These are phyloP conservation scores for Dichotomopilus funicola DNA, from an alignment of 2,329 filamentous ascomycete genomes.

Conservation along the genomic window DNA sequence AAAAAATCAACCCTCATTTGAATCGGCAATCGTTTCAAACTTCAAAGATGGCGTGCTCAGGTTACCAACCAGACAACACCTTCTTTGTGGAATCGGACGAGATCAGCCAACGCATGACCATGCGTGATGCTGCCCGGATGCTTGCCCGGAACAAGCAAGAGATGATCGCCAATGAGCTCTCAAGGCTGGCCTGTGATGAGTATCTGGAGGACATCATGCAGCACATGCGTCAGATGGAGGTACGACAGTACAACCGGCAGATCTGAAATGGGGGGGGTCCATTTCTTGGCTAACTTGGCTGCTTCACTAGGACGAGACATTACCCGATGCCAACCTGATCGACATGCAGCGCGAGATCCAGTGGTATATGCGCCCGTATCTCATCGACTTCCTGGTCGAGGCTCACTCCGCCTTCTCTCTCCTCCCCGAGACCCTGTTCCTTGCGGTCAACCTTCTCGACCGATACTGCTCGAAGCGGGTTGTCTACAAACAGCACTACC, in stretches of 20 bases:
- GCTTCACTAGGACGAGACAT: conserved; percentile 59
- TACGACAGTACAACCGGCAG: conserved; percentile 30
- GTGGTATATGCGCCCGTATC: conserved; percentile 98
- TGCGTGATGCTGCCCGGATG: conserved; percentile 70
- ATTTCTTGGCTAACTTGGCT: conserved; percentile 9
- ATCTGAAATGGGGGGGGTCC: background rate
- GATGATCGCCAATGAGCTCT: conserved; percentile 82
- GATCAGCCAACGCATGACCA: conserved; percentile 51
- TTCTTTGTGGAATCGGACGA: conserved; percentile 55
- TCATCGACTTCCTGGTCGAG: conserved; percentile 97
- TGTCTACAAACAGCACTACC: conserved; percentile 98
- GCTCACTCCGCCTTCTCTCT: conserved; percentile 92
- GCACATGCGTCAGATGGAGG: conserved; percentile 95
- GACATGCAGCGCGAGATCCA: conserved; percentile 99
- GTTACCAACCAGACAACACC: conserved; percentile 36
- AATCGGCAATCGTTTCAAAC: conserved; percentile 20
- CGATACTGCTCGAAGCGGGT: conserved; percentile 96
- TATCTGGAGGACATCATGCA: conserved; percentile 91
- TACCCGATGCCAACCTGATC: conserved; percentile 94
- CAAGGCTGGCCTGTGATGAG: conserved; percentile 75
- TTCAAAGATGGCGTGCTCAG: conserved; percentile 28
- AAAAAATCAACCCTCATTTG: conserved; percentile 19
- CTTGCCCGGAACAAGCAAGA: conserved; percentile 79
- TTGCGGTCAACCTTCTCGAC: conserved; percentile 93
- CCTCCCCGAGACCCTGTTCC: conserved; percentile 88